A percentile compares a stretch with the other conserved stretches of the same genome.
Evolutionary conservation across 176 grass and related monocot genomes (phyloP).

Genomic region (Aegilops umbellulata): DNA sequence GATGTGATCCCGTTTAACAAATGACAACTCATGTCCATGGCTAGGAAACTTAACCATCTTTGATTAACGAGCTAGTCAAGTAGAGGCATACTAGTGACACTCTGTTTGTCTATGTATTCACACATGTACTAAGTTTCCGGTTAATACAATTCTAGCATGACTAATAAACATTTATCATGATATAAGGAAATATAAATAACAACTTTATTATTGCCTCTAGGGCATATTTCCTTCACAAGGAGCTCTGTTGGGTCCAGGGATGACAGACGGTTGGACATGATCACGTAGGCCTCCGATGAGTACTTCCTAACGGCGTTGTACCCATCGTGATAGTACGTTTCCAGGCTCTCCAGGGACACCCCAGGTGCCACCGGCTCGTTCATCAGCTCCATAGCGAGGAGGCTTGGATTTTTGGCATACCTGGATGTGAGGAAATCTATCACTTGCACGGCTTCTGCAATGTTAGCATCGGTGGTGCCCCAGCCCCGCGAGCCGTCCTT

Average conservation of each 20-base stretch:
- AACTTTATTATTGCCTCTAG: too few species aligned
- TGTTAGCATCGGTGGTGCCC: constrained; percentile 35
- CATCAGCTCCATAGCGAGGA: constrained; percentile 62
- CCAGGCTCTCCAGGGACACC: constrained; percentile 36
- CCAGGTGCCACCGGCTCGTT: constrained; percentile 55
- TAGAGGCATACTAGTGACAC: too few species aligned
- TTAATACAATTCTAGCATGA: too few species aligned
- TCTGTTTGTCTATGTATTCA: too few species aligned
- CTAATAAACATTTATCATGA: too few species aligned
- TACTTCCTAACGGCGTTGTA: constrained; percentile 57
- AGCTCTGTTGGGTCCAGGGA: constrained; percentile 25
- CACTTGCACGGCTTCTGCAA: constrained; percentile 22
- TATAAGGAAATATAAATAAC: too few species aligned
- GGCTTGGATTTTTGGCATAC: constrained; percentile 38
- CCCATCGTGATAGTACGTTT: constrained; percentile 55
- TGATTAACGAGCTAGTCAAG: too few species aligned
- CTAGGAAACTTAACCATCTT: too few species aligned
- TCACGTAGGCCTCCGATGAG: constrained; percentile 51
- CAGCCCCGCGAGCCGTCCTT: constrained; percentile 37
- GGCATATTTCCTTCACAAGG: too few species aligned
- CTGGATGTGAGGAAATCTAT: constrained; percentile 48
- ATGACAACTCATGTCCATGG: too few species aligned
- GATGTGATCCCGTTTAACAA: too few species aligned
- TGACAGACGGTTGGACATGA: constrained; percentile 54
- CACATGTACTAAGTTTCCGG: too few species aligned